These are phyloP conservation scores for Pistacia integerrima DNA, from an alignment of 345 rosid genomes.

Conservation along the genomic window DNA sequence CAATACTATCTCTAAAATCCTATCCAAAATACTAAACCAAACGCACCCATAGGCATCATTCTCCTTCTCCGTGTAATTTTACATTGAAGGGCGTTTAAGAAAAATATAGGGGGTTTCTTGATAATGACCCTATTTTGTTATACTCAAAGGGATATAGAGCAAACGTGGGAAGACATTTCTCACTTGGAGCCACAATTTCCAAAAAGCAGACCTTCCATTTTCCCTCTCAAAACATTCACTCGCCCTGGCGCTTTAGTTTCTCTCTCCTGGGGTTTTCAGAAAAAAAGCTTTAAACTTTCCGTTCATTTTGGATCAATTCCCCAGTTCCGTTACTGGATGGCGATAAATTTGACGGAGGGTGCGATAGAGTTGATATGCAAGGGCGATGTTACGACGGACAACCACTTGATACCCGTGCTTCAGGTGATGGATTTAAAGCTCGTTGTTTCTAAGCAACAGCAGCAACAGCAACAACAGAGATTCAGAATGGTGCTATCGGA, in stretches of 20 bases:
- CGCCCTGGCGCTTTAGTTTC: background rate
- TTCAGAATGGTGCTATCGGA: conserved; percentile 65
- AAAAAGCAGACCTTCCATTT: background rate
- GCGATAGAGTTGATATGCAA: conserved; percentile 51
- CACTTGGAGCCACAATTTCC: background rate
- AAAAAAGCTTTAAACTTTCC: background rate
- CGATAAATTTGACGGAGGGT: conserved; percentile 59
- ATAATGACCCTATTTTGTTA: too few species aligned
- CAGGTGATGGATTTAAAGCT: conserved; percentile 75
- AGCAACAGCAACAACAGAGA: conserved; percentile 40
- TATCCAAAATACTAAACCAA: too few species aligned
- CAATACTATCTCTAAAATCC: too few species aligned
- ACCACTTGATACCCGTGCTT: conserved; percentile 58
- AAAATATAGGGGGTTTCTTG: too few species aligned
- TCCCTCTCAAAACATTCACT: conserved; percentile 2
- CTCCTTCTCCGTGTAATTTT: too few species aligned
- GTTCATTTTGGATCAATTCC: background rate
- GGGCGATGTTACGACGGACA: conserved; percentile 46
- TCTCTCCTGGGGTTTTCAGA: conserved; percentile 3
- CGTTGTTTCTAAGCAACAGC: conserved; percentile 51
- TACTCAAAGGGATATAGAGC: background rate
- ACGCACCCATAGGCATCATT: too few species aligned
- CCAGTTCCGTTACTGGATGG: conserved; percentile 22
- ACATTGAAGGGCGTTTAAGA: too few species aligned
- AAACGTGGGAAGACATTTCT: background rate